Conservation (phyloP, 1,284 basidiomycete genomes). For the Austroboletus novae-zelandiae region DNA sequence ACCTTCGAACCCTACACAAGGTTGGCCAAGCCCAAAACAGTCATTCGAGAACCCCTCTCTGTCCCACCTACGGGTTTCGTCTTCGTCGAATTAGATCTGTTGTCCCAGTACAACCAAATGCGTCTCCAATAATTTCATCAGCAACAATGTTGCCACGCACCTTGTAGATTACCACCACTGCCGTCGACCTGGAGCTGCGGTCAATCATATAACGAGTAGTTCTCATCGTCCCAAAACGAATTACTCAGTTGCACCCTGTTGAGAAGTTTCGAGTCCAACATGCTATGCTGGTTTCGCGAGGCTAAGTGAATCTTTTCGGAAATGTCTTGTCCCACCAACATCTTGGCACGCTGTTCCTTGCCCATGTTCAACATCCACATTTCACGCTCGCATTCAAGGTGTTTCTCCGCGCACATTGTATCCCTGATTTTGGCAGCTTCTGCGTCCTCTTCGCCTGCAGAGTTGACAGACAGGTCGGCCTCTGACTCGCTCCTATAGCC, state of each 20-base stretch:
- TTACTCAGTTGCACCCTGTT: constrained; percentile 88
- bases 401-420: constrained; percentile 88
- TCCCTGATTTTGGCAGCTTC: constrained; percentile 86
- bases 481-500: constrained; percentile 81
- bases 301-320: constrained; percentile 97
- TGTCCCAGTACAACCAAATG: too few species aligned
- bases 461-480: constrained; percentile 46
- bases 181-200: constrained; percentile 95
- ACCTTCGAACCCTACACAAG: constrained; percentile 86
- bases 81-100: too few species aligned
- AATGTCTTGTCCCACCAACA: constrained; percentile 94
- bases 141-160: constrained; percentile 76
- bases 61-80: too few species aligned
- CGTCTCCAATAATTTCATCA: constrained; percentile 78
- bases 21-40: constrained; percentile 88
- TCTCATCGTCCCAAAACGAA: constrained; percentile 89
- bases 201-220: constrained; percentile 92
- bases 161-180: constrained; percentile 97
- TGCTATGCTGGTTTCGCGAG: constrained; percentile 97
- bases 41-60: constrained; percentile 92
- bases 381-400: constrained; percentile 92
- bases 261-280: constrained; percentile 96
- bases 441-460: constrained; percentile 66
- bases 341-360: constrained; percentile 92
- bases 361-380: constrained; percentile 99